phyloP scores from a whole-genome alignment of 306 rosid genomes.

The cucumber (Cucumis sativus) region DNA sequence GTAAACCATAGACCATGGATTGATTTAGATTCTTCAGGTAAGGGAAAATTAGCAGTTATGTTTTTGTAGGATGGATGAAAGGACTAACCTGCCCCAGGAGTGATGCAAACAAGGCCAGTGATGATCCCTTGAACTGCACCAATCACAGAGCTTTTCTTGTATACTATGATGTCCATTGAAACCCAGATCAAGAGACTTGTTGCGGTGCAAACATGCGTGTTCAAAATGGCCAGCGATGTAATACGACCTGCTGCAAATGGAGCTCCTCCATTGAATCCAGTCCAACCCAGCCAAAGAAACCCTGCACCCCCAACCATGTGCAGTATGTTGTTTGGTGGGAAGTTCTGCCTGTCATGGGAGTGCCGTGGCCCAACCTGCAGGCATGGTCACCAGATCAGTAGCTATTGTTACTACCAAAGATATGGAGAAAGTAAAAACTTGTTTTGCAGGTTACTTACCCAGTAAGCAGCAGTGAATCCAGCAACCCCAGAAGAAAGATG shows the following conservation, averaged over 20 bases:
- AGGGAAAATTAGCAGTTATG: background rate
- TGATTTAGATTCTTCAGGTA: background rate
- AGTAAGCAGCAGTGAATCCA: slow-evolving; percentile 66
- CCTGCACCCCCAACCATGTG: slow-evolving; percentile 73
- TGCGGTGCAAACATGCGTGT: slow-evolving; percentile 62
- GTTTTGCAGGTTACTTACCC: slow-evolving; percentile 32
- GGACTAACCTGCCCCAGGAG: slow-evolving; percentile 63
- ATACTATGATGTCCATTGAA: slow-evolving; percentile 44
- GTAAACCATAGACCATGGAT: background rate
- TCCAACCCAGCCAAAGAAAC: slow-evolving; percentile 73
- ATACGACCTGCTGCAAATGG: slow-evolving; percentile 35
- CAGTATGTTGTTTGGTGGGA: slow-evolving; percentile 68
- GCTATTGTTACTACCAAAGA: background rate
- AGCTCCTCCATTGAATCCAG: slow-evolving; percentile 77
- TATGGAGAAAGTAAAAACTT: background rate
- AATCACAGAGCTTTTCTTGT: slow-evolving; percentile 48
- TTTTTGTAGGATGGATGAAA: background rate
- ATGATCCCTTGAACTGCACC: slow-evolving; percentile 82
- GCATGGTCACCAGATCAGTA: background rate
- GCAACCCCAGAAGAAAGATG: slow-evolving; percentile 74
- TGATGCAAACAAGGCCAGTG: slow-evolving; percentile 73
- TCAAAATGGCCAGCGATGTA: slow-evolving; percentile 44
- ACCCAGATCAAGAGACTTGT: slow-evolving; percentile 69
- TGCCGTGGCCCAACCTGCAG: slow-evolving; percentile 62
- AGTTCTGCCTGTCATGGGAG: slow-evolving; percentile 44